Conservation (phyloP, 2,329 filamentous ascomycete genomes). For the Diaporthe velutina region DNA sequence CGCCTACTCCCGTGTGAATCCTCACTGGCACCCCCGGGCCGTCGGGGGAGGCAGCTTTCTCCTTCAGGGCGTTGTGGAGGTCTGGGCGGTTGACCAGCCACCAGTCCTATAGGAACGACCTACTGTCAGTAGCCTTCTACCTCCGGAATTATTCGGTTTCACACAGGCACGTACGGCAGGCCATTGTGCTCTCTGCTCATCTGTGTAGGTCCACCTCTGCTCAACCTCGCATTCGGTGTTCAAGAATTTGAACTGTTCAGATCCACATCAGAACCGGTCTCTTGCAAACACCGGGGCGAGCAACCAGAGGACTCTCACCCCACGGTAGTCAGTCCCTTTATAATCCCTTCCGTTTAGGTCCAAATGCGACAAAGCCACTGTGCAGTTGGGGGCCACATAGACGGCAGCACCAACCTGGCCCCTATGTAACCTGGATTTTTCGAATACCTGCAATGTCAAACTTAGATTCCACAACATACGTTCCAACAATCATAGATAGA, state of each 20-base stretch:
- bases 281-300: background rate
- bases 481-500: too few relatives aligned
- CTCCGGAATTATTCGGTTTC: too few relatives aligned
- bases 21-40: constrained; percentile 18
- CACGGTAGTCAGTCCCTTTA: constrained; percentile 22
- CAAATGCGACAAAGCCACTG: constrained; percentile 30
- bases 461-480: background rate
- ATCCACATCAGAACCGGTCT: background rate
- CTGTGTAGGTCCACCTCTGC: background rate
- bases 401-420: constrained; percentile 33
- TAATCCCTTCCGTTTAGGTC: constrained; percentile 24
- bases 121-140: background rate
- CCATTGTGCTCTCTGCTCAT: constrained; percentile 26
- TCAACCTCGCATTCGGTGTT: constrained; percentile 21
- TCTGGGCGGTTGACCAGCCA: constrained; percentile 34
- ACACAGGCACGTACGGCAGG: constrained; percentile 31
- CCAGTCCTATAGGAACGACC: constrained; percentile 19
- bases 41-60: constrained; percentile 22
- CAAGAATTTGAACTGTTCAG: constrained; percentile 31
- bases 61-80: constrained; percentile 35
- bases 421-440: constrained; percentile 31
- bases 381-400: constrained; percentile 38
- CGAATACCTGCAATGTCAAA: constrained; percentile 29
- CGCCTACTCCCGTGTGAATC: constrained; percentile 28
- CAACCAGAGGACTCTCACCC: background rate